Conservation (phyloP, 495 filamentous ascomycete genomes). For the Aspergillus olivimuriae region DNA sequence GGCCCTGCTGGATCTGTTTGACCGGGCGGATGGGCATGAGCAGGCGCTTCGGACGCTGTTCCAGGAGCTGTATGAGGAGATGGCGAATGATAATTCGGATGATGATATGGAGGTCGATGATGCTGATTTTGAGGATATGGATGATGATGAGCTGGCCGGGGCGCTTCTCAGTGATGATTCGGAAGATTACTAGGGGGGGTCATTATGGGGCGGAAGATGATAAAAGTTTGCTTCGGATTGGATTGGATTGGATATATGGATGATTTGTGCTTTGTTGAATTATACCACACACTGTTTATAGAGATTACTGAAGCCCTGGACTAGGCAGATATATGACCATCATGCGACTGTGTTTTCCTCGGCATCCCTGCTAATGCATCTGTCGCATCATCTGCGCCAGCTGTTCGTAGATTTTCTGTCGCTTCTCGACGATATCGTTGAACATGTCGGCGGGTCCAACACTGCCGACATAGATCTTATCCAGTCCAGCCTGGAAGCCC, state of each 20-base stretch:
- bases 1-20: conserved; percentile 1
- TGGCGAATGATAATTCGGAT: conserved; percentile 1
- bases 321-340: no score
- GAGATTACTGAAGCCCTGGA: no score
- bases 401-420: conserved; percentile 24
- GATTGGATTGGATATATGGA: no score
- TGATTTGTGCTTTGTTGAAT: no score
- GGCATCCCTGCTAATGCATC: no score
- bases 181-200: conserved; percentile 5
- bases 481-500: conserved; percentile 44
- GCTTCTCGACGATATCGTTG: conserved; percentile 27
- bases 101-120: conserved; percentile 3
- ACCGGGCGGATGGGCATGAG: conserved; percentile 3
- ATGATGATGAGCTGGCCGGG: conserved; percentile 3
- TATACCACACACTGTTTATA: no score
- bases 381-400: conserved; percentile 21
- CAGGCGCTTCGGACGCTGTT: conserved; percentile 4
- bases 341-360: no score
- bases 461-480: conserved; percentile 30
- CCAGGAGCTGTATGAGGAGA: conserved; percentile 6
- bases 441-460: conserved; percentile 26
- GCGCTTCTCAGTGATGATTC: conserved; percentile 7
- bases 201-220: no score
- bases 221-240: no score
- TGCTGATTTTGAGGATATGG: conserved; percentile 1